Conservation (phyloP, 164 flowering plant genomes). For the Echeveria elegans region DNA sequence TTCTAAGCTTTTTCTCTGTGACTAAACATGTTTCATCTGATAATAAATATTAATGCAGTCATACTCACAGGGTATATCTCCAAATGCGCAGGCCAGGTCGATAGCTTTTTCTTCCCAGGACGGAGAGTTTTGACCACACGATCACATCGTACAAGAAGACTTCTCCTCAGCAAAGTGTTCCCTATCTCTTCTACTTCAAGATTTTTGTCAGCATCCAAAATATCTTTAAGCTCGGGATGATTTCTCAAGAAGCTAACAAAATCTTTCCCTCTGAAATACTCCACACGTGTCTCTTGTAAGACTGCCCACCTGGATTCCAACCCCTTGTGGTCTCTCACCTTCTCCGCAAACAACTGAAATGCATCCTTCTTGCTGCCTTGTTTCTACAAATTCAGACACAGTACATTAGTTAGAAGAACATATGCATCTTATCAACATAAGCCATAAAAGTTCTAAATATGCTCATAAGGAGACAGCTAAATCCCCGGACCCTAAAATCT, state of each 20-base stretch:
- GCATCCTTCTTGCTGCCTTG: conserved; percentile 71
- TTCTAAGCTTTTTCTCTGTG: too few relatives aligned
- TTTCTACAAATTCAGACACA: conserved; percentile 32
- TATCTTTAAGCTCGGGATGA: conserved; percentile 67
- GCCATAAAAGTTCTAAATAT: neutral
- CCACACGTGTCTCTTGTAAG: conserved; percentile 90
- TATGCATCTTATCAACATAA: neutral
- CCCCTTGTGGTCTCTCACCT: conserved; percentile 86
- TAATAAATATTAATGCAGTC: neutral
- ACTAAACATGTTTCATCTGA: too few relatives aligned
- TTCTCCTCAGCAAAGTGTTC: conserved; percentile 50
- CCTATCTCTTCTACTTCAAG: conserved; percentile 75
- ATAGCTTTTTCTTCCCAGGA: conserved; percentile 92
- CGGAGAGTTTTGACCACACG: conserved; percentile 95
- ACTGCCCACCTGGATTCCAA: conserved; percentile 94
- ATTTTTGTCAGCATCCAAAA: conserved; percentile 57
- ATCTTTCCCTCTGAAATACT: conserved; percentile 91
- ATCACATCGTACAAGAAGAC: conserved; percentile 83
- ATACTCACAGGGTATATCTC: conserved; percentile 78
- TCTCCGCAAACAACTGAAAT: conserved; percentile 88
- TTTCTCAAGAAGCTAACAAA: conserved; percentile 69
- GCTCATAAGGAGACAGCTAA: neutral
- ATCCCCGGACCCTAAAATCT: neutral
- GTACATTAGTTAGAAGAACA: neutral
- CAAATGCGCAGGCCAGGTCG: conserved; percentile 96